Conservation (phyloP, 2,329 filamentous ascomycete genomes). For the Ceratocystis alfenasii region DNA sequence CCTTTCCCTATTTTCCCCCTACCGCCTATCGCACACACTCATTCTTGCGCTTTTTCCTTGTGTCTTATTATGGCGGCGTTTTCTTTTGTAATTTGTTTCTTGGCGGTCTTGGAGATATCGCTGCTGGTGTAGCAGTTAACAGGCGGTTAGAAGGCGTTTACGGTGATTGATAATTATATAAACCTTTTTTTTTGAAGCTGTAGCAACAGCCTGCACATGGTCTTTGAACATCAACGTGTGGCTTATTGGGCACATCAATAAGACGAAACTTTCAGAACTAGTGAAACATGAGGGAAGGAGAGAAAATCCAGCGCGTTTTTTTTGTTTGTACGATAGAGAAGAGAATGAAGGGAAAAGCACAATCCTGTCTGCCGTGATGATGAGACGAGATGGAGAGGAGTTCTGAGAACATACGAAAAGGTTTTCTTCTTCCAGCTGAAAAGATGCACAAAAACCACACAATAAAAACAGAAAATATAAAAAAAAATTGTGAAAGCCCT, state of each 20-base stretch:
- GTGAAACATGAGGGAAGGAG: no score
- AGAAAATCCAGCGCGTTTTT: no score
- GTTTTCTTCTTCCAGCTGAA: no score
- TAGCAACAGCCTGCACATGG: not conserved
- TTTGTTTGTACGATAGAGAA: no score
- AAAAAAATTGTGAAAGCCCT: no score
- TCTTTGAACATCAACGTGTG: no score
- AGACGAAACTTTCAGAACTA: no score
- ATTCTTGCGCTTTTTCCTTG: slow-evolving; percentile 2
- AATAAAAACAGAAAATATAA: not conserved
- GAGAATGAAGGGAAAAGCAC: no score
- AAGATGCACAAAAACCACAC: not conserved
- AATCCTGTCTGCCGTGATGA: no score
- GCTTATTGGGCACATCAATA: no score
- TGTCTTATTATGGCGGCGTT: not conserved
- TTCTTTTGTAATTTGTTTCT: not conserved
- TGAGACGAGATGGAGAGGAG: no score
- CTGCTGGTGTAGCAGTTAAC: not conserved
- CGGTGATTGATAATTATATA: slow-evolving; percentile 4
- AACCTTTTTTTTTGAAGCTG: slow-evolving; percentile 2
- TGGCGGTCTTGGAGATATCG: slow-evolving; percentile 10
- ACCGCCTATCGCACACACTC: not conserved
- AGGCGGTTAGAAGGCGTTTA: not conserved
- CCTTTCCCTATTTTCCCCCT: not conserved
- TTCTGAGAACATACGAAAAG: no score